These are phyloP conservation scores for Sclerotinia spermophila DNA, from an alignment of 2,329 filamentous ascomycete species.

Conservation along the genomic window DNA sequence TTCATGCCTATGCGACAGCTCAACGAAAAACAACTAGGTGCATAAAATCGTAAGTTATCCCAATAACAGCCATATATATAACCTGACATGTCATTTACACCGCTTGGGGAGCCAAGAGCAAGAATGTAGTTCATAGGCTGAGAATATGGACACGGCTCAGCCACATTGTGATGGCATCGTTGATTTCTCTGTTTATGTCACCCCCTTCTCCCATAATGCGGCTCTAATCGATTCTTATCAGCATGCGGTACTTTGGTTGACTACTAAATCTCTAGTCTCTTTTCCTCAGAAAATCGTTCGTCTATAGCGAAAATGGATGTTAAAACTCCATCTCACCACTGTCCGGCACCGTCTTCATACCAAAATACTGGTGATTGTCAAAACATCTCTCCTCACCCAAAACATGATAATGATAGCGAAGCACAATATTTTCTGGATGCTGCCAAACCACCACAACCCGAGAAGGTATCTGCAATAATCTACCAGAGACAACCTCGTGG, in stretches of 20 bases:
- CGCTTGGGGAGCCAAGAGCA: not conserved
- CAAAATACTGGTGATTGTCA: not conserved
- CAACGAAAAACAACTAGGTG: not conserved
- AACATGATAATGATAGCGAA: not conserved
- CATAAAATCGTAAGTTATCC: not conserved
- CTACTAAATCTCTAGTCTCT: not conserved
- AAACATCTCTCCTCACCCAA: not conserved
- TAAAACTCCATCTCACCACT: not conserved
- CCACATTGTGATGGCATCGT: not conserved
- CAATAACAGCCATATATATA: not conserved
- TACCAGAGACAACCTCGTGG: not conserved
- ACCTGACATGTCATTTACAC: not conserved
- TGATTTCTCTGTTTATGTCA: not conserved
- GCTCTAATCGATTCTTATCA: not conserved
- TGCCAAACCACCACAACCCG: not conserved
- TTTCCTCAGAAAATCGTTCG: not conserved
- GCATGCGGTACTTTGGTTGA: not conserved
- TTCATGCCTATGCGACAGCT: not conserved
- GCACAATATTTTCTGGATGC: not conserved
- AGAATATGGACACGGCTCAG: not conserved
- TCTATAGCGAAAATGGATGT: not conserved
- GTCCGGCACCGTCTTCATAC: not conserved
- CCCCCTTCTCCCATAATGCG: not conserved
- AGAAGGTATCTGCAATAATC: not conserved
- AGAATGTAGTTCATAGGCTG: not conserved